Conservation (phyloP, 2,329 filamentous ascomycete species). For the Huntiella abstrusa region DNA sequence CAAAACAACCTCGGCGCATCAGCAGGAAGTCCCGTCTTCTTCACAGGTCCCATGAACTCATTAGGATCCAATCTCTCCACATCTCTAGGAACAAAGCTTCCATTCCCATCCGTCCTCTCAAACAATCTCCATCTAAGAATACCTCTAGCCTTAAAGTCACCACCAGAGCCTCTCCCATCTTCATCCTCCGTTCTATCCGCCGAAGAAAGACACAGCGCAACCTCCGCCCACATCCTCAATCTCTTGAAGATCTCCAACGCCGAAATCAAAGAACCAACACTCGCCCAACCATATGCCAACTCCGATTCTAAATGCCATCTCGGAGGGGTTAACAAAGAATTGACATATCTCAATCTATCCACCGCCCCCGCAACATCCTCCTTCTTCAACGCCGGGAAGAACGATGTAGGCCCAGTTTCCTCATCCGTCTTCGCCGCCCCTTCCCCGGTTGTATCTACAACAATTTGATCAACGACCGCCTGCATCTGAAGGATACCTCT, state of each 20-base stretch:
- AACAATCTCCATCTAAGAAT: constrained; percentile 68
- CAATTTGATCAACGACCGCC: constrained; percentile 84
- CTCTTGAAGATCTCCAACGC: constrained; percentile 93
- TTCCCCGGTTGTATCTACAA: constrained; percentile 52
- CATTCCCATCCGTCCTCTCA: constrained; percentile 40
- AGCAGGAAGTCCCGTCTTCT: constrained; percentile 37
- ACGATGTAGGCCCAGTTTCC: constrained; percentile 43
- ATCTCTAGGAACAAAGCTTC: constrained; percentile 12
- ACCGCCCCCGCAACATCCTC: constrained; percentile 61
- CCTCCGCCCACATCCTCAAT: constrained; percentile 84
- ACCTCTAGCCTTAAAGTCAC: constrained; percentile 61
- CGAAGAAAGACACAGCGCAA: constrained; percentile 68
- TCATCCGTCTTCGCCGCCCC: constrained; percentile 12
- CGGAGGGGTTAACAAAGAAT: constrained; percentile 65
- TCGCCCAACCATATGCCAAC: constrained; percentile 80
- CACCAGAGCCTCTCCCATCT: constrained; percentile 32
- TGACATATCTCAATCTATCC: constrained; percentile 65
- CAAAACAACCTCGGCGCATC: constrained; percentile 82
- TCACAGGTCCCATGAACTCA: constrained; percentile 32
- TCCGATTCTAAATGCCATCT: constrained; percentile 91
- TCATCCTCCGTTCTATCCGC: constrained; percentile 36
- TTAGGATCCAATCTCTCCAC: constrained; percentile 10
- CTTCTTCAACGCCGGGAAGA: constrained; percentile 54
- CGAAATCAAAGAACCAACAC: constrained; percentile 68
- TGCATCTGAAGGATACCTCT: constrained; percentile 82